Conservation (phyloP, 805 yeast species). For the Ogataea dorogensis region DNA sequence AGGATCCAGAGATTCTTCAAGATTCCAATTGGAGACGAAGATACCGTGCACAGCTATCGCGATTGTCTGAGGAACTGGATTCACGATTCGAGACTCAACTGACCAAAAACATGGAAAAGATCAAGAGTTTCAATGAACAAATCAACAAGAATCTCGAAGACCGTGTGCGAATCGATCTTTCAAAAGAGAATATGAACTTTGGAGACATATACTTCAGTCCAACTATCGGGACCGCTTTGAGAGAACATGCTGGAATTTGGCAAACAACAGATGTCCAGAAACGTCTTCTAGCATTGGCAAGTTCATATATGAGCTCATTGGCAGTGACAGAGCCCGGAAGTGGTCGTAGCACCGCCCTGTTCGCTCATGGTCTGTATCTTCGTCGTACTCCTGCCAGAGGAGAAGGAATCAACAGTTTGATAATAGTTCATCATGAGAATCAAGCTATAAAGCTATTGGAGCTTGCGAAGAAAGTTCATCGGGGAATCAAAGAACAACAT, state of each 20-base stretch:
- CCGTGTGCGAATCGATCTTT: slow-evolving; percentile 24
- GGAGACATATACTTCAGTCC: slow-evolving; percentile 20
- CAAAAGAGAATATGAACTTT: slow-evolving; percentile 18
- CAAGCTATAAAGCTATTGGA: slow-evolving; percentile 27
- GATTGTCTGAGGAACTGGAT: slow-evolving; percentile 20
- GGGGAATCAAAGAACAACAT: slow-evolving; percentile 4
- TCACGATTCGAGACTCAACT: slow-evolving; percentile 24
- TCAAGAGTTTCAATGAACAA: slow-evolving; percentile 27
- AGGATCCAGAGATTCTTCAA: slow-evolving; percentile 5
- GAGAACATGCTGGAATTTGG: slow-evolving; percentile 15
- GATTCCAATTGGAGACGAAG: slow-evolving; percentile 20
- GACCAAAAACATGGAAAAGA: slow-evolving; percentile 21
- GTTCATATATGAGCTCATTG: slow-evolving; percentile 29
- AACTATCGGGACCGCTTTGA: slow-evolving; percentile 19
- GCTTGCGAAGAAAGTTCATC: slow-evolving; percentile 14
- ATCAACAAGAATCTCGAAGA: slow-evolving; percentile 19
- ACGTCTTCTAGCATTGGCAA: slow-evolving; percentile 27
- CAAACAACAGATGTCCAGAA: slow-evolving; percentile 33
- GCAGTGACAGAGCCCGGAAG: slow-evolving; percentile 33
- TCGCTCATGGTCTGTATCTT: slow-evolving; percentile 28
- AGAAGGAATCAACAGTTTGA: slow-evolving; percentile 29
- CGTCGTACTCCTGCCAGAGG: slow-evolving; percentile 26
- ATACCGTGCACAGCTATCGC: slow-evolving; percentile 20
- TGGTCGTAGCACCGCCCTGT: slow-evolving; percentile 31
- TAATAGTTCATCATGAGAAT: slow-evolving; percentile 31